Percentiles rank a stretch among this genome's conserved stretches.
Conservation (phyloP, 2,329 filamentous ascomycete species). For the Lasiodiplodia sp. region DNA sequence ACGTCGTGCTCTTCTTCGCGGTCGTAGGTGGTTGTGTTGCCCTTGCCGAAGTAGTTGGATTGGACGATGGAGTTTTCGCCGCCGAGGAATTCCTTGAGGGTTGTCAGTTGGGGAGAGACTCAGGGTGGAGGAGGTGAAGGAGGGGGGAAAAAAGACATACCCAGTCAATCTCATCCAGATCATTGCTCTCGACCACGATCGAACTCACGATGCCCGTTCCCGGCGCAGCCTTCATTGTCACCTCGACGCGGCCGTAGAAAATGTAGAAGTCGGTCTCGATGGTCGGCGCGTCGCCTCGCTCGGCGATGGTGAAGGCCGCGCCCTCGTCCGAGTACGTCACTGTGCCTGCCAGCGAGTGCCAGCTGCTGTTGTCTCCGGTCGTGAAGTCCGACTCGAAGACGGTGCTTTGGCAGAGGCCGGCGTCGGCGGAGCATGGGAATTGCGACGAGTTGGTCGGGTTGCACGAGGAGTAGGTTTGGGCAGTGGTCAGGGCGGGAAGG, state of each 20-base stretch:
- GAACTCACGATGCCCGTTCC: slow-evolving; percentile 32
- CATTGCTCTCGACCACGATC: slow-evolving; percentile 32
- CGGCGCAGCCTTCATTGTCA: slow-evolving; percentile 33
- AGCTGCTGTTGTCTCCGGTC: slow-evolving; percentile 57
- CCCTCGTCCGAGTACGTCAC: slow-evolving; percentile 67
- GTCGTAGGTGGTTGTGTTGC: slow-evolving; percentile 72
- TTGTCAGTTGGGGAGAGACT: background rate
- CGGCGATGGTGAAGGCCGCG: slow-evolving; percentile 72
- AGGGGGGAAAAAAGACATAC: slow-evolving; percentile 1
- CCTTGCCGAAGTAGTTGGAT: slow-evolving; percentile 79
- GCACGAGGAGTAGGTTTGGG: slow-evolving; percentile 53
- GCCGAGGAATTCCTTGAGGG: slow-evolving; percentile 52
- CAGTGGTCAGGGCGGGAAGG: slow-evolving; percentile 36
- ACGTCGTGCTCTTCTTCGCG: slow-evolving; percentile 70
- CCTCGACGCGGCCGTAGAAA: slow-evolving; percentile 34
- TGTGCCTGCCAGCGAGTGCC: slow-evolving; percentile 69
- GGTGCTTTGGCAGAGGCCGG: slow-evolving; percentile 55
- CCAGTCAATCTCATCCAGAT: slow-evolving; percentile 34
- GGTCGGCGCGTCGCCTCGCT: slow-evolving; percentile 71
- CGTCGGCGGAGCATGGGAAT: slow-evolving; percentile 49
- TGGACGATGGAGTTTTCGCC: slow-evolving; percentile 66
- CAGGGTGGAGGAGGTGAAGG: background rate
- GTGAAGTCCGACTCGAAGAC: slow-evolving; percentile 55
- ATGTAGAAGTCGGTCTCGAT: slow-evolving; percentile 35
- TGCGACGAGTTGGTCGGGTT: slow-evolving; percentile 49